Evolutionary conservation across 345 rosid species (phyloP).

Genomic region (Syzygium jambos): DNA sequence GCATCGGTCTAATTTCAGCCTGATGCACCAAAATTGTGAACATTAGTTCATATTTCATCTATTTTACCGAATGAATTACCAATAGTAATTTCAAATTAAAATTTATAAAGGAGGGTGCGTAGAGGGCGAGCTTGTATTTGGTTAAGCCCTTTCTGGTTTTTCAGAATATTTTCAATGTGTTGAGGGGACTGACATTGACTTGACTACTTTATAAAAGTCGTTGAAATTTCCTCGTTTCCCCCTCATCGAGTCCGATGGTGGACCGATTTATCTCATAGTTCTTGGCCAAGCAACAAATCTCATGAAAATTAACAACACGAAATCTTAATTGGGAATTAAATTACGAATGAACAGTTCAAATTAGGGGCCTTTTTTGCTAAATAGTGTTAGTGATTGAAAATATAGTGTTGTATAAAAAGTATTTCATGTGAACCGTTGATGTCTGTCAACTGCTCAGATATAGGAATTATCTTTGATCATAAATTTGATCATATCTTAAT

Average conservation of each 20-base stretch:
- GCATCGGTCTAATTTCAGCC: not conserved
- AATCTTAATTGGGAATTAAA: not conserved
- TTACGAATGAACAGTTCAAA: too few species aligned
- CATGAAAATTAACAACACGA: not conserved
- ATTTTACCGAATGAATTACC: not conserved
- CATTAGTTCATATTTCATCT: too few species aligned
- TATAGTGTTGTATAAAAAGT: too few species aligned
- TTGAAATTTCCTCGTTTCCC: not conserved
- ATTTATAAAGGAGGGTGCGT: not conserved
- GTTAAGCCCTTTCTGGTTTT: not conserved
- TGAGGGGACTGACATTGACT: too few species aligned
- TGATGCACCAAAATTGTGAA: not conserved
- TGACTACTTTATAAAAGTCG: fast-evolving
- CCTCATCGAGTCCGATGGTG: fast-evolving
- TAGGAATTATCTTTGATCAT: not conserved
- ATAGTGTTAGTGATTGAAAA: too few species aligned
- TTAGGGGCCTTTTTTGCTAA: too few species aligned
- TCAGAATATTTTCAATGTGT: too few species aligned
- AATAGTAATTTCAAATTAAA: too few species aligned
- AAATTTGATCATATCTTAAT: too few species aligned
- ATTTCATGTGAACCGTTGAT: not conserved
- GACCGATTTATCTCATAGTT: not conserved
- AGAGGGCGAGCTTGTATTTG: not conserved
- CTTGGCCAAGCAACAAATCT: not conserved
- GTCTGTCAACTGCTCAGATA: not conserved